Base-by-base conservation (phyloP, 345 rosid genomes). In the Arabidopsis arenosa region DNA sequence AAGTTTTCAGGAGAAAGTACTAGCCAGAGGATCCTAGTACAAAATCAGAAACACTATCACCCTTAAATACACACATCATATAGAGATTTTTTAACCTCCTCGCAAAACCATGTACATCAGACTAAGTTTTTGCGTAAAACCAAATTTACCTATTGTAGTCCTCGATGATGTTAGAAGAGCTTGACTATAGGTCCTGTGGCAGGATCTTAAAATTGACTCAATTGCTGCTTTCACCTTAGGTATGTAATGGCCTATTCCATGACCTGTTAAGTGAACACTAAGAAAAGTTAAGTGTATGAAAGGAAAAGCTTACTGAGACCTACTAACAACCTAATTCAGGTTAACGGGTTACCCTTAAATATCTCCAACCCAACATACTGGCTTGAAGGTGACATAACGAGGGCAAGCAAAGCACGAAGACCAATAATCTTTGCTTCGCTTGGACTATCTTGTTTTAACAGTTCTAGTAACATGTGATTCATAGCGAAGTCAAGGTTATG, bases 401-500 rank as follows among this genome's bases (percentile, higher is more conserved):
- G 92, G 35, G 93, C 91, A 86, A 92, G 97, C 77, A 95, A 86
- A 83, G 99, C 90, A 68, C 97, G 95, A 30, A 95, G 94, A 68
- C 97, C 99, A 78, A 95, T 89, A 74, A 95, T 97, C 82, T 92
- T 95, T 58, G 98, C 98, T 81, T 95, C 99, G 80, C 93, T 95
- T 62, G 83, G 86, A 86, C 93, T 90, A 79, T 92, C 97, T 83
- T 90, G 97, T 83, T 92, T 95, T 77, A 95, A 86, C 81, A 95
- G 85, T 85, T 92, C 99, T 67, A 95, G 80, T 41, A 95, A 81
- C 99, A 92, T 95, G 80, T 92, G 99, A 78, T 95, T 95, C 98
- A 92, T 95, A 67, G 98, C 83, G 76, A 95, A 95, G 86, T 95
- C 99, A 86, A 92, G 98, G 86, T 95, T 92, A 86, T 95, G 99